Evolutionary conservation across 352 stramenopile genomes (phyloP), one percentile per base, ranked within the genome.

Genomic region (Globisporangium barbulae): DNA sequence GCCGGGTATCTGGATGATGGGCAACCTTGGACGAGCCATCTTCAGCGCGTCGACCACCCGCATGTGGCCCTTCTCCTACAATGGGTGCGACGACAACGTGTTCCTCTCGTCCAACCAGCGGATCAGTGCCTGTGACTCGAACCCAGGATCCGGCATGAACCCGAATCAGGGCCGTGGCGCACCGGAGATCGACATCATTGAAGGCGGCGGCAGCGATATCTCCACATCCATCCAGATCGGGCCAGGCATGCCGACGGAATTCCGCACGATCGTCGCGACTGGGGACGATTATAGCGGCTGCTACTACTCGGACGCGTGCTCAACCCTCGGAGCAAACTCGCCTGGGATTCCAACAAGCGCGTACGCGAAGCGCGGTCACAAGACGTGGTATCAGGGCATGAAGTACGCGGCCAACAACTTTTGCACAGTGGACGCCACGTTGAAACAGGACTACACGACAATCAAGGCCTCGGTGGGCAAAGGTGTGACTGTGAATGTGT

Each of bases 181-280:
- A 48, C 89, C 90, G 0, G 90, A 97, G 67, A 96, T 97, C 72
- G 90, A 97, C 64, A 77, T 97, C 42, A 69, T 97, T 30, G 90
- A 90, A 95, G 75, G 79, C 79, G 53, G 65, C 1, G 59, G 85
- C 28, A 61, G 50, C n/a, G 72, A 78, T 21, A 81, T 90, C 65
- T 93, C 82, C 21, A 77, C 79, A 42, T 91, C 85, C 31, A 76
- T 90, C 7, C 88, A 97, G 67, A 63, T 93, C 21, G 53, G 59
- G 17, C 72, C 73, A 0, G 77, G 70, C 19, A 68, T 68, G 48
- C 70, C 70, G 17, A 39, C 53, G 3, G 35, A 71, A 9, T 61
- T 57, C 31, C 62, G 65, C 17, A 50, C 31, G 15, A 59, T 59
- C 12, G 30, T 28, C 2, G 10, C 48, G 3, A 37, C 19, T 21